Percentiles rank a stretch among this genome's conserved stretches.
These are phyloP conservation scores for Bipolaris zeicola DNA, from an alignment of 2,329 filamentous ascomycete genomes.

Conservation along the genomic window DNA sequence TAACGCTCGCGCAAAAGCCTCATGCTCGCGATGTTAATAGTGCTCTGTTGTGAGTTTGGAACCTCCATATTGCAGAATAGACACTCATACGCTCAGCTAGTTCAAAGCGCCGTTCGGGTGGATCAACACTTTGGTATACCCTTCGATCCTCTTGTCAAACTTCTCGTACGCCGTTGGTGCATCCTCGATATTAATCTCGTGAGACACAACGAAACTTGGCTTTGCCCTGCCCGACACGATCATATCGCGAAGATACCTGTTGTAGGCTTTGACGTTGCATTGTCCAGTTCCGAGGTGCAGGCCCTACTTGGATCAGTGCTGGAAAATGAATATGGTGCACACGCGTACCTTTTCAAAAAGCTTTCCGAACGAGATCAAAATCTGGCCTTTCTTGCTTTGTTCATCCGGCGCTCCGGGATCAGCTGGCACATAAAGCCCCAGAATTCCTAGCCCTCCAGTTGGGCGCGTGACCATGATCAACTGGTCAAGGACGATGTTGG, in stretches of 20 bases:
- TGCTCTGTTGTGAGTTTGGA: conserved; percentile 5
- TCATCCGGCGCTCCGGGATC: conserved; percentile 68
- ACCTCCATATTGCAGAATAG: neutral
- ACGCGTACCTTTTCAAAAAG: conserved; percentile 66
- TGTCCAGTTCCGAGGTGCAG: conserved; percentile 66
- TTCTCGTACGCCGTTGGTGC: conserved; percentile 67
- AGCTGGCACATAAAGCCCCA: conserved; percentile 59
- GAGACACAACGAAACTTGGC: conserved; percentile 69
- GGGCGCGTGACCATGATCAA: conserved; percentile 67
- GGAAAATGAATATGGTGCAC: neutral
- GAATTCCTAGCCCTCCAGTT: conserved; percentile 66
- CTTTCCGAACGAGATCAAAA: conserved; percentile 69
- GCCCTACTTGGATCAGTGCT: conserved; percentile 50
- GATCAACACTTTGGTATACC: conserved; percentile 71
- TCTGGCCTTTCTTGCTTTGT: conserved; percentile 66
- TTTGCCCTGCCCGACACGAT: conserved; percentile 69
- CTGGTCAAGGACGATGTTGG: conserved; percentile 67
- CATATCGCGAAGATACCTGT: conserved; percentile 68
- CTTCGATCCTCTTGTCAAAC: conserved; percentile 69
- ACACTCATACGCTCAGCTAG: conserved; percentile 18
- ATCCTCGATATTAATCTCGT: conserved; percentile 67
- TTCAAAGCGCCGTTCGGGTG: conserved; percentile 63
- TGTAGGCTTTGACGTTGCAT: conserved; percentile 72
- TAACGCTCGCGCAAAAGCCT: neutral
- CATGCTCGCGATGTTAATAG: neutral